Evolutionary conservation across 345 rosid genomes (phyloP).

Genomic region (Toxicodendron radicans): DNA sequence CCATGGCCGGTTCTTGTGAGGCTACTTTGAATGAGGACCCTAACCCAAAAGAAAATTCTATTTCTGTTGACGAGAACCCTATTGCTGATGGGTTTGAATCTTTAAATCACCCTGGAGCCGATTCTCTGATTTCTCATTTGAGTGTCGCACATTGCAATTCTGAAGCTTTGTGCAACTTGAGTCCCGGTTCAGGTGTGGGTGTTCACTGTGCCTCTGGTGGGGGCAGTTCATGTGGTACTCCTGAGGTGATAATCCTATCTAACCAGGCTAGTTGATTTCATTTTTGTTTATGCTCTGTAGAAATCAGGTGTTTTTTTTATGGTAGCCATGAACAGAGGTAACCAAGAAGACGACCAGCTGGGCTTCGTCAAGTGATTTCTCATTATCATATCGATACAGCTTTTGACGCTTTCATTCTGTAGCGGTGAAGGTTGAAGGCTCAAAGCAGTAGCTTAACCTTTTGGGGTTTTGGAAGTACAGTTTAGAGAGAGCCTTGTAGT

Average conservation of each 20-base stretch:
- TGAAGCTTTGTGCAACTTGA: slow-evolving; percentile 19
- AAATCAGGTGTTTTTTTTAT: slow-evolving; percentile 3
- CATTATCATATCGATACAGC: background rate
- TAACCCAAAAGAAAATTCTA: background rate
- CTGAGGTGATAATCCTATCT: slow-evolving; percentile 31
- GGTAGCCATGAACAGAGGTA: slow-evolving; percentile 1
- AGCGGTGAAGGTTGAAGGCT: background rate
- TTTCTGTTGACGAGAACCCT: slow-evolving; percentile 12
- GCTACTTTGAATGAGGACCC: background rate
- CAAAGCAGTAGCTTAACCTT: background rate
- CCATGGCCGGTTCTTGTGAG: slow-evolving; percentile 3
- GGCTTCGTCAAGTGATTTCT: background rate
- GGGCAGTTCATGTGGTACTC: slow-evolving; percentile 21
- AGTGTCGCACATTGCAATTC: slow-evolving; percentile 7
- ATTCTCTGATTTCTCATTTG: slow-evolving; percentile 10
- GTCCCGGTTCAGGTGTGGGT: slow-evolving; percentile 21
- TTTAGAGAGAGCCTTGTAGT: background rate
- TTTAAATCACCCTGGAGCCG: slow-evolving; percentile 3
- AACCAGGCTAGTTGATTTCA: slow-evolving; percentile 32
- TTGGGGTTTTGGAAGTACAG: slow-evolving; percentile 12
- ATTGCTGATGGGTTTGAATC: slow-evolving; percentile 4
- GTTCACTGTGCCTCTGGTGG: slow-evolving; percentile 29
- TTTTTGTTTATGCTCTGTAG: background rate
- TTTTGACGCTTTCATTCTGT: background rate
- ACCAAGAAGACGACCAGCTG: background rate